Evolutionary conservation across 805 yeast genomes (phyloP), one percentile per base, ranked within the genome.

Genomic region (Cyberlindnera euphorbiiphila): DNA sequence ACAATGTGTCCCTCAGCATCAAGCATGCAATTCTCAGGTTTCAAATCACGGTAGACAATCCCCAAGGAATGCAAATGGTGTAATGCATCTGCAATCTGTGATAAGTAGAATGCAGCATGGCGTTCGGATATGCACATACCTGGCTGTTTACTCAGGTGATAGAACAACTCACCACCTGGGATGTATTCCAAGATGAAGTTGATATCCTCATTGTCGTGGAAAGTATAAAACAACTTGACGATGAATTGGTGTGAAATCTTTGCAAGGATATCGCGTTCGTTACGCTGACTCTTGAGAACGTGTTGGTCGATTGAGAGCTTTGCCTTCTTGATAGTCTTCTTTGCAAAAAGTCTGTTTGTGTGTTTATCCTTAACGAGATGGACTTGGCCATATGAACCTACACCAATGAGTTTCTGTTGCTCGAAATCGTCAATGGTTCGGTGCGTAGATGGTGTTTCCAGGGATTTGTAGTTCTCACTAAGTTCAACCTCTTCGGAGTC

Each of bases 351-450:
- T 45, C 73, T 72, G 1, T 77, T 76, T 0, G 83, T 72, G 15
- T 61, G 42, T 21, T 58, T 63, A 54, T 87, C 88, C 37, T 76
- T 75, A 1, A 87, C 95, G 19, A 87, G 62, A n/a, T 82, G 65
- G 2, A 87, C 96, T 50, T 82, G 83, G 2, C 96, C 96, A 53
- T 81, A 87, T 2, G 95, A 85, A 4, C 96, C 96, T 34, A 78
- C 74, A 0, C 96, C 96, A 12, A 87, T 64, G 1, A 85, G 88
- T 43, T 73, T 76, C 4, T 85, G 56, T 4, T 83, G 83, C 47
- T 72, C 74, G 50, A 87, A 87, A 54, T 88, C 95, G 6, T 42
- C 34, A 2, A 67, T 39, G 6, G 51, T 48, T 27, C 56, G 42
- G 8, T 29, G 29, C 6, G 42, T 19, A 8, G 35, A 17, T 16